Evolutionary conservation across 1,284 basidiomycete species (phyloP).

Genomic region (Austroboletus niveus): DNA sequence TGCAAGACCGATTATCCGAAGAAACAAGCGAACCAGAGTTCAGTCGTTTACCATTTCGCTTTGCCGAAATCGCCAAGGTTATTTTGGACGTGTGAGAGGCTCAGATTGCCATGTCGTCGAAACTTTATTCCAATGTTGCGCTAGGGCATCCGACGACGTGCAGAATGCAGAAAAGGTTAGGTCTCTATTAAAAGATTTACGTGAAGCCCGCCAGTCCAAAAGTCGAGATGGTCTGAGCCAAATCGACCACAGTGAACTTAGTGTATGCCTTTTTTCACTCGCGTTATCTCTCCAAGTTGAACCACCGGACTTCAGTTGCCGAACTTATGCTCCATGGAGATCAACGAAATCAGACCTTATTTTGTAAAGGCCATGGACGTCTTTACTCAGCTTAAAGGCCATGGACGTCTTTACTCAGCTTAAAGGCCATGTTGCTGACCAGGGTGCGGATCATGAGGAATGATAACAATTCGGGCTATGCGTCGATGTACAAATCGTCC

Average conservation of each 20-base stretch:
- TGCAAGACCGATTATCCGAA: slow-evolving; percentile 67
- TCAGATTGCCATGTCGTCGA: neutral
- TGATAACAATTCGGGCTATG: neutral
- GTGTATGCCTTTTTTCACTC: slow-evolving; percentile 48
- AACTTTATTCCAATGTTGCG: neutral
- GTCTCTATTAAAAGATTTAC: slow-evolving; percentile 86
- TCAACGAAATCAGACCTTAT: slow-evolving; percentile 90
- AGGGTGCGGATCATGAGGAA: slow-evolving; percentile 5
- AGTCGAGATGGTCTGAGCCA: slow-evolving; percentile 78
- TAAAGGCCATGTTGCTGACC: slow-evolving; percentile 28
- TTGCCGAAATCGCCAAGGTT: slow-evolving; percentile 86
- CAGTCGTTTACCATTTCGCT: slow-evolving; percentile 80
- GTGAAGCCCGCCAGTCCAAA: slow-evolving; percentile 93
- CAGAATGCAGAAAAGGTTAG: slow-evolving; percentile 80
- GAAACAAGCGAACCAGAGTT: slow-evolving; percentile 77
- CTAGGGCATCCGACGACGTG: slow-evolving; percentile 88
- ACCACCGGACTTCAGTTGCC: slow-evolving; percentile 56
- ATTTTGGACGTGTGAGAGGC: slow-evolving; percentile 78
- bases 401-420: slow-evolving; percentile 51
- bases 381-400: slow-evolving; percentile 42
- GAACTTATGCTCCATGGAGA: slow-evolving; percentile 86
- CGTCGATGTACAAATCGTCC: neutral
- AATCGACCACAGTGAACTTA: slow-evolving; percentile 75
- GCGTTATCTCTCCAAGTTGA: neutral
- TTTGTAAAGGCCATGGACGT: slow-evolving; percentile 82